phyloP scores from a whole-genome alignment of 2,329 filamentous ascomycete genomes.

The Fusarium sp. region DNA sequence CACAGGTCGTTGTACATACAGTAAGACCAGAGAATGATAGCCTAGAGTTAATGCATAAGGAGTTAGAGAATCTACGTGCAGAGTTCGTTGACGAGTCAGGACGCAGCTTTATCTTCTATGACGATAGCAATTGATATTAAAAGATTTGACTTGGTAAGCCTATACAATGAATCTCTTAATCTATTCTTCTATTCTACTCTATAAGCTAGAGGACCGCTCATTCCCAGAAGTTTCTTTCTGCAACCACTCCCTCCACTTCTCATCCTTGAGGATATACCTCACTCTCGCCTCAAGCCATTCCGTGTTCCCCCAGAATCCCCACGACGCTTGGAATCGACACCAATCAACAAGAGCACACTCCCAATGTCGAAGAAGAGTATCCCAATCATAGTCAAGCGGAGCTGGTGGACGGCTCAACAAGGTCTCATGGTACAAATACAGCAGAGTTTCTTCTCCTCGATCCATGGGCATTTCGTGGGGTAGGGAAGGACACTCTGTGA shows the following conservation, averaged over 20 bases:
- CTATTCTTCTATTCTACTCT: neutral
- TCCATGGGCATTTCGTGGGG: constrained; percentile 62
- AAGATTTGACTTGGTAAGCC: neutral
- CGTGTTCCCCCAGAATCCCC: constrained; percentile 73
- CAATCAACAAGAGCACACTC: constrained; percentile 77
- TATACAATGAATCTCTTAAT: neutral
- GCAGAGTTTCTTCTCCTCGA: constrained; percentile 63
- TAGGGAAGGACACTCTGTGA: constrained; percentile 54
- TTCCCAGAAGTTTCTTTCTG: constrained; percentile 27
- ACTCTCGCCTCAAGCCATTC: constrained; percentile 69
- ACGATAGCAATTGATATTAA: too few species aligned
- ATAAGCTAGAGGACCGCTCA: neutral
- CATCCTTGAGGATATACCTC: constrained; percentile 61
- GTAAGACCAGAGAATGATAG: too few species aligned
- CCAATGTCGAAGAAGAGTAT: constrained; percentile 70
- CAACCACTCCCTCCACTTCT: constrained; percentile 62
- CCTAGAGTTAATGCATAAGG: too few species aligned
- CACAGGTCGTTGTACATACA: too few species aligned
- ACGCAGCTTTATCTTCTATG: too few species aligned
- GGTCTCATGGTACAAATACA: constrained; percentile 62
- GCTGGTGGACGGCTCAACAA: constrained; percentile 48
- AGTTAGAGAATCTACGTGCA: too few species aligned
- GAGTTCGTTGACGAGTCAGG: too few species aligned
- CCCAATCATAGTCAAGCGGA: constrained; percentile 63
- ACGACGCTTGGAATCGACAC: constrained; percentile 72